These are phyloP conservation scores for Tetrapisispora phaffii DNA, from an alignment of 805 yeast genomes.

Conservation along the genomic window DNA sequence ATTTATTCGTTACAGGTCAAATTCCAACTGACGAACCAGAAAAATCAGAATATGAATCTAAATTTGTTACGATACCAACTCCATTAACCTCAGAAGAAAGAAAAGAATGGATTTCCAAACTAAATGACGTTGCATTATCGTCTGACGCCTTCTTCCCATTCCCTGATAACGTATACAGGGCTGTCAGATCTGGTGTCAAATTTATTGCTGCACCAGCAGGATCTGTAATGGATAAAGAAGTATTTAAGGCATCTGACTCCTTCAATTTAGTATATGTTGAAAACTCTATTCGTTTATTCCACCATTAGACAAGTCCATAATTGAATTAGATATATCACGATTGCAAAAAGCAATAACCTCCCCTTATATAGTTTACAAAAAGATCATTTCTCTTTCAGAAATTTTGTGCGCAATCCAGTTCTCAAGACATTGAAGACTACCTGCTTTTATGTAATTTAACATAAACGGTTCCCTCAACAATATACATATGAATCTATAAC, in stretches of 20 bases:
- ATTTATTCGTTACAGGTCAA: constrained; percentile 82
- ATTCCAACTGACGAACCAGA: constrained; percentile 90
- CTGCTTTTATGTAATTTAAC: no score
- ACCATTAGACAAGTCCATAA: constrained; percentile 46
- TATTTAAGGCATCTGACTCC: constrained; percentile 90
- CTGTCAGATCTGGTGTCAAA: constrained; percentile 92
- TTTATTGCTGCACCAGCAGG: constrained; percentile 96
- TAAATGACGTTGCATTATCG: constrained; percentile 79
- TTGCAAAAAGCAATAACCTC: no score
- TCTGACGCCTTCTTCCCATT: constrained; percentile 99
- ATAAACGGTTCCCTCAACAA: no score
- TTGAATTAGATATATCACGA: background rate
- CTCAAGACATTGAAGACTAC: no score
- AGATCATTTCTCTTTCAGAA: no score
- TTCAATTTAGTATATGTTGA: constrained; percentile 86
- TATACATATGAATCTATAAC: no score
- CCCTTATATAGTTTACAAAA: no score
- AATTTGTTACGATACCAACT: constrained; percentile 73
- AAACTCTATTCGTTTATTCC: constrained; percentile 96
- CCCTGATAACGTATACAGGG: constrained; percentile 98
- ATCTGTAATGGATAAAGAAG: constrained; percentile 95
- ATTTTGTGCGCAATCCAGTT: no score
- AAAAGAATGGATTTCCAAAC: constrained; percentile 72
- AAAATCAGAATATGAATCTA: constrained; percentile 81
- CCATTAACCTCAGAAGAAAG: constrained; percentile 80